phyloP scores from a whole-genome alignment of 2,329 filamentous ascomycete species.

The Pestalotiopsis sp. region DNA sequence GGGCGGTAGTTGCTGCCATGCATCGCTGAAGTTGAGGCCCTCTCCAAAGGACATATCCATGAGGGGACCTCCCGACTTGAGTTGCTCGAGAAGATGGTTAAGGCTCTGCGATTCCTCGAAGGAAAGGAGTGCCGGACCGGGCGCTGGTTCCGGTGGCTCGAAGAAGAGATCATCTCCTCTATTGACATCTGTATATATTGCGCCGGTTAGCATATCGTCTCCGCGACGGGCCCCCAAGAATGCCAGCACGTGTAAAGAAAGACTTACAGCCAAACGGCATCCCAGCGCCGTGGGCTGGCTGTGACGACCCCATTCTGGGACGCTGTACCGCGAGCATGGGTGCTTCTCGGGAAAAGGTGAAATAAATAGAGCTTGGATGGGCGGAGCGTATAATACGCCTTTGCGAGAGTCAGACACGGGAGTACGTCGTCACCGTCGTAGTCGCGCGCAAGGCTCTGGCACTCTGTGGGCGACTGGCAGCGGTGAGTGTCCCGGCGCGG shows the following conservation, averaged over 20 bases:
- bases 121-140: slow-evolving; percentile 67
- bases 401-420: not conserved
- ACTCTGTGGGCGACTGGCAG: not conserved
- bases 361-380: not conserved
- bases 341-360: slow-evolving; percentile 33
- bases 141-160: slow-evolving; percentile 63
- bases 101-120: slow-evolving; percentile 63
- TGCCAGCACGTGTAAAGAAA: not conserved
- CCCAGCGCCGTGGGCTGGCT: slow-evolving; percentile 56
- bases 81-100: slow-evolving; percentile 58
- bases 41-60: slow-evolving; percentile 53
- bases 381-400: not conserved
- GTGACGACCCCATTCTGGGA: slow-evolving; percentile 63
- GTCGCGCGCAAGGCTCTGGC: slow-evolving; percentile 5
- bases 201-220: not conserved
- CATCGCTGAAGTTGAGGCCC: slow-evolving; percentile 51
- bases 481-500: not conserved
- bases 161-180: slow-evolving; percentile 31
- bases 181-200: slow-evolving; percentile 12
- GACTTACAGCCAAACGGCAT: slow-evolving; percentile 68
- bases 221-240: not conserved
- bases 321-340: slow-evolving; percentile 60
- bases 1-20: slow-evolving; percentile 64
- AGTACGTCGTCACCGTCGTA: not conserved
- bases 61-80: slow-evolving; percentile 51